Base-by-base conservation (phyloP, 2,329 filamentous ascomycete genomes). In the Sclerotinia trifoliorum region DNA sequence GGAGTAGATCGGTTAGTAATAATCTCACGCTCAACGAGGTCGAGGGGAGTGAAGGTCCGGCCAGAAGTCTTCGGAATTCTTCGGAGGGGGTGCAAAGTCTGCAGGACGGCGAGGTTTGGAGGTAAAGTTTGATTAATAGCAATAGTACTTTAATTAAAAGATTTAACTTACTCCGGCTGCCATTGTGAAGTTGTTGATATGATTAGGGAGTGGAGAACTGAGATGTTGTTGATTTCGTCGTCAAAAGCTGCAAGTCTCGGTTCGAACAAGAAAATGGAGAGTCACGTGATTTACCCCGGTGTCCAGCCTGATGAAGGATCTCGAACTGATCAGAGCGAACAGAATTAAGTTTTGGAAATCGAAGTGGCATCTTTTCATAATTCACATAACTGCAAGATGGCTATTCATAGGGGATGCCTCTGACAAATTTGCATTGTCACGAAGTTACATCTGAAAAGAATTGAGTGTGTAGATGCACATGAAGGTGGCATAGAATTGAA, bases 141-240 rank as follows among this genome's bases (percentile, higher is more conserved):
- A 7, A 4, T 8, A 46, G 13, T 4, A 21, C 35, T 48, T 44
- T 44, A 65, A 77, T 76, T 74, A 78, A 73, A 26, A 21, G 60
- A 69, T 70, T 76, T 68, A 58, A 88, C 87, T 85, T 86, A 90
- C 88, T 84, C 85, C 84, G 81, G 86, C 69, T 76, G 77, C 87
- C 88, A 90, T 90, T 84, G 83, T 88, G 83, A 81, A 78, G 79
- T 78, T 83, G 78, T 70, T 76, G 73, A 67, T 79, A 80, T 78
- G 80, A 82, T 81, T 82, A 80, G 68, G 81, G 81, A 82, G 79
- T 79, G 80, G 79, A 79, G 78, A 80, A 81, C 80, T 83, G 82
- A 77, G 78, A 79, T 70, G 64, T 72, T 72, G 75, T 70, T 69
- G 69, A 54, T 65, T 70, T 71, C 42, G 74, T 72, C 72, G 71